Evolutionary conservation across 352 stramenopile species (phyloP).

Genomic region (Plasmopara muralis): DNA sequence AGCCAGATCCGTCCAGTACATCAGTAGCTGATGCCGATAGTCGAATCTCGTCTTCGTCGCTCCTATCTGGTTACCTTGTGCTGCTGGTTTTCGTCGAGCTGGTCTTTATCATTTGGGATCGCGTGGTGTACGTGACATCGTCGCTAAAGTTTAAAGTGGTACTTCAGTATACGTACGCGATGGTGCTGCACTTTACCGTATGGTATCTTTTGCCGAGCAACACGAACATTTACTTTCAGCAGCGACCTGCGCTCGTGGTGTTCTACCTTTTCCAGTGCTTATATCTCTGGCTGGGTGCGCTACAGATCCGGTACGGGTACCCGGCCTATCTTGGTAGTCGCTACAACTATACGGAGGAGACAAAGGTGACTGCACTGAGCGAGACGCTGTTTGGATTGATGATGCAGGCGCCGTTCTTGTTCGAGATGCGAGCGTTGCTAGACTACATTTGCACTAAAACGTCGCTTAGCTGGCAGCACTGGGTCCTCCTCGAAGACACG

Average conservation of each 20-base stretch:
- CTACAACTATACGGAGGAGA: conserved; percentile 66
- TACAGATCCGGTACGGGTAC: conserved; percentile 85
- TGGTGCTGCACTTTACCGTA: conserved; percentile 63
- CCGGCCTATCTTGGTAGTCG: conserved; percentile 73
- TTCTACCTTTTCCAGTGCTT: conserved; percentile 81
- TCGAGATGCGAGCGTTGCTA: conserved; percentile 80
- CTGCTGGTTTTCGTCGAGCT: conserved; percentile 74
- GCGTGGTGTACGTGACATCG: conserved; percentile 68
- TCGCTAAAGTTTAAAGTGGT: conserved; percentile 71
- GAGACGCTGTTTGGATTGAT: conserved; percentile 70
- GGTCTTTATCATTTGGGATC: conserved; percentile 82
- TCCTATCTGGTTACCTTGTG: conserved; percentile 85
- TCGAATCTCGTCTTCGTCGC: conserved; percentile 55
- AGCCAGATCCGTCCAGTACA: conserved; percentile 35
- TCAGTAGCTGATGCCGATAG: conserved; percentile 37
- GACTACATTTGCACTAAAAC: conserved; percentile 86
- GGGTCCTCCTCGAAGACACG: conserved; percentile 79
- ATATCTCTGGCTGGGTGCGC: conserved; percentile 66
- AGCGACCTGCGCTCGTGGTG: conserved; percentile 52
- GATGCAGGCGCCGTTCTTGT: conserved; percentile 79
- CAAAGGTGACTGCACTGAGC: conserved; percentile 35
- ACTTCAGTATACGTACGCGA: conserved; percentile 68
- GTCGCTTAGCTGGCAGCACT: conserved; percentile 72
- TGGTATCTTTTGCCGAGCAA: conserved; percentile 72
- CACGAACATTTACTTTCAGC: conserved; percentile 77